Conservation (phyloP, 2,329 filamentous ascomycete species). For the Verruconis gallopava region DNA sequence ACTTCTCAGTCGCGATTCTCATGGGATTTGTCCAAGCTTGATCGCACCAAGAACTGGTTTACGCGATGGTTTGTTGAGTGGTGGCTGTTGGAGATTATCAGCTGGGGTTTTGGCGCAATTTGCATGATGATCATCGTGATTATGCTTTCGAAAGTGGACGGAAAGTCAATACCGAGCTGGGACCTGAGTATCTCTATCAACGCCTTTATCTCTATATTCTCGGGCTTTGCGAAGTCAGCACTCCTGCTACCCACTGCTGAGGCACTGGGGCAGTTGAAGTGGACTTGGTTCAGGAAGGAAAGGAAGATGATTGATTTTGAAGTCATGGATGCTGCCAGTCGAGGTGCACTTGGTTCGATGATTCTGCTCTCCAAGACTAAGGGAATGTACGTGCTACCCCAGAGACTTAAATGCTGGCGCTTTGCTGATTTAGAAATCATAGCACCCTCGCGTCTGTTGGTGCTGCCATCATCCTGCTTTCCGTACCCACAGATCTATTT, state of each 20-base stretch:
- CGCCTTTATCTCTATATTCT: constrained; percentile 18
- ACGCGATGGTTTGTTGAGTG: constrained; percentile 12
- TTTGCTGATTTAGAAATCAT: not conserved
- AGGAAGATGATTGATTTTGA: constrained; percentile 24
- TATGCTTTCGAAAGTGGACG: constrained; percentile 20
- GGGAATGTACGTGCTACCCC: constrained; percentile 7
- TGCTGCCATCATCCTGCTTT: constrained; percentile 9
- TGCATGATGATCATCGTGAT: constrained; percentile 23
- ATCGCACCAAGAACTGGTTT: constrained; percentile 6
- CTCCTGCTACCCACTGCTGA: constrained; percentile 19
- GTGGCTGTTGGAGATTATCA: constrained; percentile 20
- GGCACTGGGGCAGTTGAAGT: constrained; percentile 24
- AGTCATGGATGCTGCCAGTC: constrained; percentile 17
- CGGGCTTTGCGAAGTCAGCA: constrained; percentile 18
- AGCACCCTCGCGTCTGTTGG: constrained; percentile 10
- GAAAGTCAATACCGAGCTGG: constrained; percentile 19
- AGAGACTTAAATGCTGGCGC: not conserved
- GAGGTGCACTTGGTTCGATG: constrained; percentile 8
- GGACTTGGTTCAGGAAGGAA: constrained; percentile 24
- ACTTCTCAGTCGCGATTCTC: constrained; percentile 6
- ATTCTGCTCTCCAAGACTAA: constrained; percentile 7
- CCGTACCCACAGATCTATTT: constrained; percentile 9
- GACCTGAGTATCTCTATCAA: constrained; percentile 22
- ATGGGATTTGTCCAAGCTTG: constrained; percentile 1
- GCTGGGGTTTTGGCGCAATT: constrained; percentile 18